Base-by-base conservation (phyloP, 495 filamentous ascomycete genomes). In the Penicillium desertorum region DNA sequence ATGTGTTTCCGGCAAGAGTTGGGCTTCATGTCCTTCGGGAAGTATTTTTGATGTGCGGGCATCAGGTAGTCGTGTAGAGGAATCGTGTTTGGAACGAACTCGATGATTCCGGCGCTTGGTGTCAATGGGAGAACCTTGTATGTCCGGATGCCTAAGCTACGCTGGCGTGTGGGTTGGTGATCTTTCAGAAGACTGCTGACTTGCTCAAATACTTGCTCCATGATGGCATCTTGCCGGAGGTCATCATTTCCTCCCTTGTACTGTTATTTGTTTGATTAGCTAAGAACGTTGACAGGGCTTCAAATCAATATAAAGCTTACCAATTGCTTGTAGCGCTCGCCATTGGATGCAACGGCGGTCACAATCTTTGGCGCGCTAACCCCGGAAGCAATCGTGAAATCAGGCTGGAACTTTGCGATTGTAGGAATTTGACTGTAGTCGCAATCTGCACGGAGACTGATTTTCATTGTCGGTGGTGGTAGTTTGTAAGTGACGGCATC, bases 131-230 rank as follows among this genome's bases (percentile, higher is more conserved):
- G 76, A 17, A 99, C 94, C 68, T 96, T 96, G 79, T 99, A 99
- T 1, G 94, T 96, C 30, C 94, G 77, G 64, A 99, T 91, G 3
- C 85, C 85, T 20, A 99, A 79, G 60, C 93, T 89, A 2, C 94
- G 88, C 63, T 95, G 92, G 10, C 89, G 86, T 7, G 95, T 96
- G 11, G 88, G 84, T 47, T 88, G 84, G 62, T 96, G 88, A 23
- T 88, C 86, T 71, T 88, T 88, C 23, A 99, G 79, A 5, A 98
- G 85, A 53, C 88, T 87, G 64, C 88, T 96, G 29, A 97, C 94
- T 81, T 96, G 90, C 47, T 90, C 90, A 73, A 98, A 99, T 30
- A 99, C 94, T 74, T 99, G 94, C 70, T 98, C 95, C 95, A 99
- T 99, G 75, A 99, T 99, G 17, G 94, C 91, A 66, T 99, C 94